These are phyloP conservation scores for Rhizoclosmatium sp. DNA, from an alignment of 192 early-diverging fungal species.

Conservation along the genomic window DNA sequence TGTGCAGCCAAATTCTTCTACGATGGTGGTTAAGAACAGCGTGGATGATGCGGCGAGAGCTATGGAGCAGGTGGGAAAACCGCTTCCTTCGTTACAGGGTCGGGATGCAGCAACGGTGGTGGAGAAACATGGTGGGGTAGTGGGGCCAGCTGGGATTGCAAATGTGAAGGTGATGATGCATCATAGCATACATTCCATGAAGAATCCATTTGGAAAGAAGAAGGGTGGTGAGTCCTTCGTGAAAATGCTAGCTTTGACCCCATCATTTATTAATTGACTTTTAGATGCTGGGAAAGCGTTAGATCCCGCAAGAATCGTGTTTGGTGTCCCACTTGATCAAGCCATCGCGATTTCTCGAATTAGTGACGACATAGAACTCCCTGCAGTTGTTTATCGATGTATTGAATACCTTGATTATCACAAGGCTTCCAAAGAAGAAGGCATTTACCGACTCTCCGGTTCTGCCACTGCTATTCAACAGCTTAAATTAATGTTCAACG, in stretches of 20 bases:
- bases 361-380: slow-evolving; percentile 81
- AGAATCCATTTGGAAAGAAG: slow-evolving; percentile 40
- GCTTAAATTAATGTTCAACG: slow-evolving; percentile 85
- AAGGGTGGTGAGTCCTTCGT: slow-evolving; percentile 4
- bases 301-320: slow-evolving; percentile 61
- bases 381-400: slow-evolving; percentile 91
- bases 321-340: slow-evolving; percentile 86
- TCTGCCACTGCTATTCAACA: slow-evolving; percentile 72
- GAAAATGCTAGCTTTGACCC: too few relatives aligned
- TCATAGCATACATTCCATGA: slow-evolving; percentile 11
- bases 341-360: slow-evolving; percentile 76
- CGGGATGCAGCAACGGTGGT: background rate
- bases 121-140: background rate
- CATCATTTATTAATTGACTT: too few relatives aligned
- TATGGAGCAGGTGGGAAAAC: slow-evolving; percentile 55
- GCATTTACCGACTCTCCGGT: slow-evolving; percentile 93
- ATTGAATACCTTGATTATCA: slow-evolving; percentile 95
- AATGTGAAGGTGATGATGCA: slow-evolving; percentile 19
- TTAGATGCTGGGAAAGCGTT: background rate
- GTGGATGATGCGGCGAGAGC: slow-evolving; percentile 61
- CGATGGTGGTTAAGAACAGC: slow-evolving; percentile 11
- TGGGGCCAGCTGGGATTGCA: background rate
- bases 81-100: slow-evolving; percentile 17
- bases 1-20: too few relatives aligned
- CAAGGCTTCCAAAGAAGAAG: slow-evolving; percentile 90